A percentile compares a stretch with the other conserved stretches of the same genome.
Conservation (phyloP, 1,139 yeast genomes). For the Scheffersomyces cryptocercus region DNA sequence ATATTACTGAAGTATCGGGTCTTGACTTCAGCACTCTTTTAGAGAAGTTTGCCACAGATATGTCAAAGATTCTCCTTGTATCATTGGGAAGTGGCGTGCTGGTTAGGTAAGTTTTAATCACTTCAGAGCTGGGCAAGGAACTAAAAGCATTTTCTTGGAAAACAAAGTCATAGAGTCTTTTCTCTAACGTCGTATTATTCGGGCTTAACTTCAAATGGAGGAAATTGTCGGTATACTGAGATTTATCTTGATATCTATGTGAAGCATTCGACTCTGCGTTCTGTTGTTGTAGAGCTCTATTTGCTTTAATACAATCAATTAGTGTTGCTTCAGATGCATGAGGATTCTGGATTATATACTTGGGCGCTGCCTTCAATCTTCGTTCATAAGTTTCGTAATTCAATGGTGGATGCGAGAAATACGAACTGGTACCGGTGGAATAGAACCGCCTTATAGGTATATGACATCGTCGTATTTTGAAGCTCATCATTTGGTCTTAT, state of each 20-base stretch:
- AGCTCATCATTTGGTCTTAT: too few species aligned
- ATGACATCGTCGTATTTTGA: background rate
- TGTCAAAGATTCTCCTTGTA: slow-evolving; percentile 15
- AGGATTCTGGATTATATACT: slow-evolving; percentile 2
- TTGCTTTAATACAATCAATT: slow-evolving; percentile 26
- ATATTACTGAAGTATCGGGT: slow-evolving; percentile 10
- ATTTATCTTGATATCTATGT: too few species aligned
- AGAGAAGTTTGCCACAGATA: slow-evolving; percentile 8
- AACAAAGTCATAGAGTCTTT: slow-evolving; percentile 3
- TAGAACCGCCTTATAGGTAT: background rate
- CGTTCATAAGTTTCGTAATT: slow-evolving; percentile 27
- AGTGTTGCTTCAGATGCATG: slow-evolving; percentile 10
- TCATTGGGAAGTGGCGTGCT: slow-evolving; percentile 24
- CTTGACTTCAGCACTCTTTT: background rate
- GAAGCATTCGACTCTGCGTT: background rate
- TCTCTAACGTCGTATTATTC: slow-evolving; percentile 6
- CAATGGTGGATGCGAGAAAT: slow-evolving; percentile 24
- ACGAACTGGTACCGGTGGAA: background rate
- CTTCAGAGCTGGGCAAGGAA: background rate
- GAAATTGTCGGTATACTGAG: background rate
- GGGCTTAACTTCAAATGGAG: slow-evolving; percentile 1
- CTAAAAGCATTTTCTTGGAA: background rate
- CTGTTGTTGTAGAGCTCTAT: slow-evolving; percentile 19
- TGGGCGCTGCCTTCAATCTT: slow-evolving; percentile 15
- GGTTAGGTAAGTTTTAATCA: slow-evolving; percentile 19